These are phyloP conservation scores for Sphaerulina vaccinii DNA, from an alignment of 2,329 filamentous ascomycete species.

Conservation along the genomic window DNA sequence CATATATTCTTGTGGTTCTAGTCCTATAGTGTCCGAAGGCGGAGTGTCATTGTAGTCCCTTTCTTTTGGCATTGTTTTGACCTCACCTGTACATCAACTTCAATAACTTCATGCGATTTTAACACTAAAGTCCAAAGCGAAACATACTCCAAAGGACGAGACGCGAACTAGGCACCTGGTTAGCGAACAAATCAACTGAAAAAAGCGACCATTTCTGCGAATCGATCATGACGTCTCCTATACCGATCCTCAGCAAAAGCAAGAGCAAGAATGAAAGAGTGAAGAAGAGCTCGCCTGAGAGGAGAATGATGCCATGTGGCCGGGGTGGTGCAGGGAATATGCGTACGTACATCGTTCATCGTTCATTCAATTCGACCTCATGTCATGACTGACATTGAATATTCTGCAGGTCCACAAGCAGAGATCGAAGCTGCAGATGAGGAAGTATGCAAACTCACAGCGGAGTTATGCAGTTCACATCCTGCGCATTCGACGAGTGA, in stretches of 20 bases:
- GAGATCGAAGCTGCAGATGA: conserved; percentile 15
- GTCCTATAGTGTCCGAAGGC: not conserved
- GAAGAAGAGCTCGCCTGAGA: not conserved
- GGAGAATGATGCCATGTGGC: conserved; percentile 19
- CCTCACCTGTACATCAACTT: not conserved
- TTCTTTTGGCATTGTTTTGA: not conserved
- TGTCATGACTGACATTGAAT: not conserved
- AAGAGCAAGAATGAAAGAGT: conserved; percentile 1
- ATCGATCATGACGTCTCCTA: conserved; percentile 10
- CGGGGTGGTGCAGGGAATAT: conserved; percentile 25
- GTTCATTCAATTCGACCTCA: not conserved
- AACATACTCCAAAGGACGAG: not conserved
- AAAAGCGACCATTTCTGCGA: not conserved
- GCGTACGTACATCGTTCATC: conserved; percentile 13
- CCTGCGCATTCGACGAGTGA: conserved; percentile 6
- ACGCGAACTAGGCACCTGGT: too few relatives aligned
- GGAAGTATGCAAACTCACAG: conserved; percentile 18
- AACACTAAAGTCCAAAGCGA: too few relatives aligned
- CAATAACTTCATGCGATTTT: not conserved
- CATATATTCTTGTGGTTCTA: not conserved
- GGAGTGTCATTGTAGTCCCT: not conserved
- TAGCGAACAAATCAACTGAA: not conserved
- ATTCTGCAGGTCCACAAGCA: conserved; percentile 10
- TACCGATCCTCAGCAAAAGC: conserved; percentile 8
- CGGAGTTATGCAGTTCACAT: conserved; percentile 10